A percentile compares a stretch with the other conserved stretches of the same genome.
Conservation (phyloP, 2,329 filamentous ascomycete genomes). For the Alternaria gaisen region DNA sequence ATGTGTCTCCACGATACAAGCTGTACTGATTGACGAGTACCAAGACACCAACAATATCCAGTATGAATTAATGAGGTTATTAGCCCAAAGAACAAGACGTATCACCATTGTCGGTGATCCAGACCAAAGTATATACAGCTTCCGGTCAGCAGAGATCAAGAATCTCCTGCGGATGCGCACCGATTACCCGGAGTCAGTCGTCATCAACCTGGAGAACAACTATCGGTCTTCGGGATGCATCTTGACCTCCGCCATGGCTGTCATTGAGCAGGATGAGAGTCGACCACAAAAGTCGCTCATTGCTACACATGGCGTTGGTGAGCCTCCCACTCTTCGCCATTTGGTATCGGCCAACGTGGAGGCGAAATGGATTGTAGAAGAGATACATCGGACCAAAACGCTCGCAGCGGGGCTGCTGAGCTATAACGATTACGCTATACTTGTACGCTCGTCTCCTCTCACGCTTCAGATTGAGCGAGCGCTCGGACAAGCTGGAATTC, state of each 20-base stretch:
- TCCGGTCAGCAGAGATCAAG: conserved; percentile 89
- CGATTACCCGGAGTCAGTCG: conserved; percentile 79
- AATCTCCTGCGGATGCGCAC: conserved; percentile 82
- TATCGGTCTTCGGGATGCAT: conserved; percentile 92
- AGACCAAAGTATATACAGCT: conserved; percentile 97
- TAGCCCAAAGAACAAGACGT: conserved; percentile 75
- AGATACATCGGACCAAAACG: conserved; percentile 75
- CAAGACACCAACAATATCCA: conserved; percentile 97
- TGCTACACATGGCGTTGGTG: conserved; percentile 81
- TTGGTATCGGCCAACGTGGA: conserved; percentile 76
- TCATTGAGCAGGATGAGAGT: conserved; percentile 88
- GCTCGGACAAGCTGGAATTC: conserved; percentile 79
- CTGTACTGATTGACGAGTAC: conserved; percentile 95
- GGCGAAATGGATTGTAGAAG: conserved; percentile 86
- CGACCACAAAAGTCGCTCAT: conserved; percentile 82
- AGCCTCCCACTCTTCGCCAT: conserved; percentile 80
- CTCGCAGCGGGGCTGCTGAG: conserved; percentile 78
- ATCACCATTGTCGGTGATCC: conserved; percentile 97
- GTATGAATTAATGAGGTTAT: conserved; percentile 90
- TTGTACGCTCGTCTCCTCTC: conserved; percentile 83
- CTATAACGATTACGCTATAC: conserved; percentile 81
- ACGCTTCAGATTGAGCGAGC: conserved; percentile 87
- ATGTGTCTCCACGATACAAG: conserved; percentile 88
- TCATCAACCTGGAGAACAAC: conserved; percentile 90
- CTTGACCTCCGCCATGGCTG: conserved; percentile 77